Percentiles rank a stretch among this genome's conserved stretches.
Evolutionary conservation across 1,139 yeast species (phyloP).

Genomic region (Komagataea norvegica): DNA sequence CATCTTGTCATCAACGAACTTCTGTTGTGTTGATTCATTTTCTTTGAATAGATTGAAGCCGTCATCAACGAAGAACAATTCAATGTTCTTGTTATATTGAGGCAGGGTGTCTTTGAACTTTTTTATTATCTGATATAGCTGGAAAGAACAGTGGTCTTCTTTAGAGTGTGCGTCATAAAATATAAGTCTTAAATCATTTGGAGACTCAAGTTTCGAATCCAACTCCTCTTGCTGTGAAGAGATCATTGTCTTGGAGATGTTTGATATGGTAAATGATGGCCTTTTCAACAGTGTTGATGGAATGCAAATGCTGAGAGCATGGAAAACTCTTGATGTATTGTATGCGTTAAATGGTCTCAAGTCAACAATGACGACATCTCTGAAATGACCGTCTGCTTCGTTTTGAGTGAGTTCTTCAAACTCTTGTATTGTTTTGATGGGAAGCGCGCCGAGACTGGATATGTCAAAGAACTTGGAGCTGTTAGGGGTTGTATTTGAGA

Average conservation of each 20-base stretch:
- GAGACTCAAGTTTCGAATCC: slow-evolving; percentile 16
- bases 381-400: not conserved
- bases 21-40: slow-evolving; percentile 3
- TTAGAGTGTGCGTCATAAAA: slow-evolving; percentile 43
- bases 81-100: slow-evolving; percentile 27
- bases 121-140: slow-evolving; percentile 38
- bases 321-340: slow-evolving; percentile 40
- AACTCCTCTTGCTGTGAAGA: slow-evolving; percentile 32
- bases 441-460: slow-evolving; percentile 10
- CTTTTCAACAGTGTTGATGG: slow-evolving; percentile 68
- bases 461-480: slow-evolving; percentile 14
- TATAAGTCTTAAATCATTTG: slow-evolving; percentile 33
- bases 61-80: slow-evolving; percentile 34
- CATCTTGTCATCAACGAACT: slow-evolving; percentile 13
- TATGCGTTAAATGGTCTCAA: slow-evolving; percentile 60
- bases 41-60: slow-evolving; percentile 32
- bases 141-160: slow-evolving; percentile 32
- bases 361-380: slow-evolving; percentile 43
- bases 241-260: slow-evolving; percentile 53
- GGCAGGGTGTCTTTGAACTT: slow-evolving; percentile 34
- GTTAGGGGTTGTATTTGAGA: slow-evolving; percentile 10
- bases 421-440: slow-evolving; percentile 13
- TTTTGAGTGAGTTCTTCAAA: slow-evolving; percentile 5
- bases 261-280: slow-evolving; percentile 47
- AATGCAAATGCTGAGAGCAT: slow-evolving; percentile 57